A percentile compares a stretch with the other conserved stretches of the same genome.
Conservation (phyloP, 2,329 filamentous ascomycete species). For the Fusarium verrucosum region DNA sequence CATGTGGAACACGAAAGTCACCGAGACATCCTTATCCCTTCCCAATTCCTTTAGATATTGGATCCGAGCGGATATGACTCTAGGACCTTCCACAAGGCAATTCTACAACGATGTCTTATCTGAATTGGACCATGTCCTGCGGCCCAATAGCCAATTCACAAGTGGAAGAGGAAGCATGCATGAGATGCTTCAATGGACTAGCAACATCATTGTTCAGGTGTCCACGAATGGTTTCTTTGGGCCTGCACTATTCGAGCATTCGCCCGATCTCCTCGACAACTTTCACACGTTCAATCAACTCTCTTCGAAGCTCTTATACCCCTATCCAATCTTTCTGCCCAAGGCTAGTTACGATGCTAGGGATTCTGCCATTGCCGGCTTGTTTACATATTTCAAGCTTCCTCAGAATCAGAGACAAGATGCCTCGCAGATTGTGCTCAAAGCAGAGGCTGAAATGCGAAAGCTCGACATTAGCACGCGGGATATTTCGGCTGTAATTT, state of each 20-base stretch:
- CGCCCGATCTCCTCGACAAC: not conserved
- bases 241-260: not conserved
- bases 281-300: not conserved
- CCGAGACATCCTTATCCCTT: not conserved
- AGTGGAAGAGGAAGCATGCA: not conserved
- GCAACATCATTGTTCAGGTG: not conserved
- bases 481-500: not conserved
- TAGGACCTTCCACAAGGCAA: accelerated
- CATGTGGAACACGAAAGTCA: not conserved
- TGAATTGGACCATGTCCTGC: not conserved
- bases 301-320: not conserved
- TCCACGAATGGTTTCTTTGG: not conserved
- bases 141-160: not conserved
- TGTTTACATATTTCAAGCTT: not conserved
- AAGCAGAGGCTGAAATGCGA: not conserved
- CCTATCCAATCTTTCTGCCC: not conserved
- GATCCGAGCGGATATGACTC: not conserved
- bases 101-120: not conserved
- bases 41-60: not conserved
- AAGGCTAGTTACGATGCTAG: not conserved
- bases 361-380: not conserved
- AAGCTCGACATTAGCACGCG: not conserved
- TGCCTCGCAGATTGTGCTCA: not conserved
- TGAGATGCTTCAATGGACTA: not conserved
- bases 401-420: not conserved